These are phyloP conservation scores for Phaeotremella skinneri DNA, from an alignment of 768 basidiomycete genomes.

Conservation along the genomic window DNA sequence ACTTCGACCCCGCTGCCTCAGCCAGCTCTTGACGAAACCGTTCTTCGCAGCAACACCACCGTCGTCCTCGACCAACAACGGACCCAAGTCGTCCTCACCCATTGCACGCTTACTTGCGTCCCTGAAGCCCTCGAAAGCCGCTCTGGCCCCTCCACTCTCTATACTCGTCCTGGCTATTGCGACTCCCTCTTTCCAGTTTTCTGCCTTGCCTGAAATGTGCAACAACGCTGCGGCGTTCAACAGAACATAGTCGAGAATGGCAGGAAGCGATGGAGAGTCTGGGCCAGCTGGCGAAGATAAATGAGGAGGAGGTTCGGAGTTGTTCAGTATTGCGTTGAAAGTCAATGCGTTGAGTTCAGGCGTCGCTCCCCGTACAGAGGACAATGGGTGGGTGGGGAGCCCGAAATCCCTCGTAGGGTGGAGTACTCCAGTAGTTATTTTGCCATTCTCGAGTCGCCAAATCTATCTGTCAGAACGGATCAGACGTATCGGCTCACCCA, in stretches of 20 bases:
- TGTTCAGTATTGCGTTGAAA: conserved; percentile 64
- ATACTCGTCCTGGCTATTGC: conserved; percentile 60
- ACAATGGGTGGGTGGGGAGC: conserved; percentile 66
- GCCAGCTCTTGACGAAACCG: conserved; percentile 48
- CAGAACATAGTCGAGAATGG: conserved; percentile 80
- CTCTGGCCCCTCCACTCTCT: conserved; percentile 52
- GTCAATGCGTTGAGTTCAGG: conserved; percentile 77
- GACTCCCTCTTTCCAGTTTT: conserved; percentile 69
- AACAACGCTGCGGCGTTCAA: conserved; percentile 87
- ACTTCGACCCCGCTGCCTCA: conserved; percentile 10
- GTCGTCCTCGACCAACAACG: conserved; percentile 45
- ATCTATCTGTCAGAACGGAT: conserved; percentile 55
- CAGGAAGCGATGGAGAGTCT: conserved; percentile 54
- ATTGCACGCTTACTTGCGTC: conserved; percentile 47
- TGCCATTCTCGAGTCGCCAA: conserved; percentile 61
- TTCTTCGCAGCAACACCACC: conserved; percentile 52
- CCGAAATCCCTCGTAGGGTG: conserved; percentile 72
- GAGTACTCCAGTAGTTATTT: conserved; percentile 63
- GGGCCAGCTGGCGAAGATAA: conserved; percentile 37
- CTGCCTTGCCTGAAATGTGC: conserved; percentile 74
- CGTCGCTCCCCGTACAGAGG: conserved; percentile 67
- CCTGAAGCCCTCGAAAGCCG: conserved; percentile 54
- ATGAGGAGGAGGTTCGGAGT: conserved; percentile 41
- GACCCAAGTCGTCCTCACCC: conserved; percentile 37
- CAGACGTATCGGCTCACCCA: conserved; percentile 58